Percentiles rank a stretch among this genome's conserved stretches.
Conservation (phyloP, 257 asterid genomes). For the Solanum chilense region DNA sequence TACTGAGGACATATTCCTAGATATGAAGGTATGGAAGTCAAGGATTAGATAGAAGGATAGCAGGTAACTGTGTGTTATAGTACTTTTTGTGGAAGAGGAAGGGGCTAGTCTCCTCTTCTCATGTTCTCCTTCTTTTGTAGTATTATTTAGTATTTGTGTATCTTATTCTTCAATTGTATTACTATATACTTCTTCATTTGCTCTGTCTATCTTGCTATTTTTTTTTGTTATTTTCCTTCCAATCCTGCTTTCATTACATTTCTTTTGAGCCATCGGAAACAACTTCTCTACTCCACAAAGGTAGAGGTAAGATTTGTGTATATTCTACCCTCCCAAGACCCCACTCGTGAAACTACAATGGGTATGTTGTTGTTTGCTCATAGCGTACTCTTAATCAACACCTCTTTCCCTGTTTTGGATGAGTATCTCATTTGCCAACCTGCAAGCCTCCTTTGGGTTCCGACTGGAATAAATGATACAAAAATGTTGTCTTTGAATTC, state of each 20-base stretch:
- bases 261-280: background rate
- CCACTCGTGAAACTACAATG: background rate
- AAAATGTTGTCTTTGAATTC: background rate
- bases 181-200: background rate
- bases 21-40: background rate
- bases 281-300: background rate
- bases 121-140: background rate
- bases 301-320: background rate
- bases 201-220: background rate
- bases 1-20: background rate
- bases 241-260: background rate
- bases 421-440: background rate
- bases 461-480: background rate
- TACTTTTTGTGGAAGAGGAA: background rate
- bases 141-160: background rate
- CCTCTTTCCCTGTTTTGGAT: background rate
- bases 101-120: background rate
- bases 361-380: background rate
- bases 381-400: background rate
- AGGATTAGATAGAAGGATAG: background rate
- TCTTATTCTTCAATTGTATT: background rate
- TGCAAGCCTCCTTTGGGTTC: background rate
- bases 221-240: background rate
- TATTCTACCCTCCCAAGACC: background rate
- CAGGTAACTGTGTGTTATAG: background rate